Evolutionary conservation across 2,329 filamentous ascomycete species (phyloP), one percentile per base, ranked within the genome.

Genomic region (Coniochaeta pulveracea): DNA sequence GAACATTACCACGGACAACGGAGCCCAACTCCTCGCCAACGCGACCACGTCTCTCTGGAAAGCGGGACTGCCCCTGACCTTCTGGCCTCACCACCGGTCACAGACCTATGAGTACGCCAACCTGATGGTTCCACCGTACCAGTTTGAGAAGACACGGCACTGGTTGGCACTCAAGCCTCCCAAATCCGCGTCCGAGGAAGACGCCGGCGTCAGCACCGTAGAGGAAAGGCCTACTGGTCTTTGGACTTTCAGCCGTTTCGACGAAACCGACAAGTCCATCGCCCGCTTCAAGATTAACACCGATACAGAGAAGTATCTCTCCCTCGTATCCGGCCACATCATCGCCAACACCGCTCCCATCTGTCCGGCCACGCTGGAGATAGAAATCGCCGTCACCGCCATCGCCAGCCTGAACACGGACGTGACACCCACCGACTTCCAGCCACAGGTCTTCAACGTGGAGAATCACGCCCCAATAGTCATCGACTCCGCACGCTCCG

Each of bases 211-310:
- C 21, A 12, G 10, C 19, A 16, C 19, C 31, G 17, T 5, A 25
- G 15, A n/a, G 19, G 19, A 26, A 29, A n/a, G 16, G 15, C 18
- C 18, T 36, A 39, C 24, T 37, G 47, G 14, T 30, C 30, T 23
- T 30, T 38, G 34, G 39, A 37, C 35, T 28, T 44, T 40, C 18
- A 24, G 34, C 14, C 39, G 40, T 26, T 36, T 38, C 39, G 33
- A 39, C 16, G 42, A 40, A 33, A 8, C 22, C 9, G 14, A 38
- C 7, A 33, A 21, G 24, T 26, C 12, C 11, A 6, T n/a, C 1
- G 50, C 52, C 0, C 46, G 52, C 0, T 68, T 68, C 50, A 50
- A 50, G 1, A 47, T 69, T 45, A 61, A 64, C 38, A 61, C 59
- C 0, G 35, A 23, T 3, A 47, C 40, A 0, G 34, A 49, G 0